Percentiles rank a stretch among this genome's conserved stretches.
These are phyloP conservation scores for Arabidopsis lyrata DNA, from an alignment of 441 rosid genomes.

Conservation along the genomic window DNA sequence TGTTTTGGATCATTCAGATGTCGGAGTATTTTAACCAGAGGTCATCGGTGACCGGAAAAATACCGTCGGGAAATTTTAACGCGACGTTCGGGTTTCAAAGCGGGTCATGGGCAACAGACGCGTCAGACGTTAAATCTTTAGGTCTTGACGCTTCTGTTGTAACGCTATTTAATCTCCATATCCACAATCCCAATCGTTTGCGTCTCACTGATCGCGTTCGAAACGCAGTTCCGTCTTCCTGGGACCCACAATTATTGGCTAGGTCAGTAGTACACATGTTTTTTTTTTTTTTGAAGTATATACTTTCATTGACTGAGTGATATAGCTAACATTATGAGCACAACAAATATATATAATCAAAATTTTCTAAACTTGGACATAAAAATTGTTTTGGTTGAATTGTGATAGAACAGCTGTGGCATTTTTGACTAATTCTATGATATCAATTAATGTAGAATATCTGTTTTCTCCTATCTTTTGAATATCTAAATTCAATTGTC, in stretches of 20 bases:
- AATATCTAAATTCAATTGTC: slow-evolving; percentile 27
- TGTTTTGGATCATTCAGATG: slow-evolving; percentile 57
- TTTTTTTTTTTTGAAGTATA: too few species aligned
- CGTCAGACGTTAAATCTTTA: slow-evolving; percentile 62
- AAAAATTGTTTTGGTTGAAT: slow-evolving; percentile 25
- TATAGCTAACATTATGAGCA: slow-evolving; percentile 10
- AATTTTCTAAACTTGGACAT: neutral
- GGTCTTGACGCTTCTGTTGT: slow-evolving; percentile 80
- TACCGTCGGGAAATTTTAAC: slow-evolving; percentile 85
- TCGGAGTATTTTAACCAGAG: slow-evolving; percentile 79
- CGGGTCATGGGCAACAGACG: slow-evolving; percentile 80
- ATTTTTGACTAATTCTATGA: slow-evolving; percentile 39
- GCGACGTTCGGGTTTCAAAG: slow-evolving; percentile 74
- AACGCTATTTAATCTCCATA: slow-evolving; percentile 59
- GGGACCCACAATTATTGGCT: slow-evolving; percentile 83
- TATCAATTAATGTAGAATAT: slow-evolving; percentile 19
- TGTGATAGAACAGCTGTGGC: slow-evolving; percentile 18
- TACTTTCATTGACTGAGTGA: neutral
- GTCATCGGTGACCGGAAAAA: slow-evolving; percentile 69
- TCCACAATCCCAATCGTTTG: slow-evolving; percentile 76
- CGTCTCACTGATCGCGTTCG: slow-evolving; percentile 67
- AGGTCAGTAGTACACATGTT: slow-evolving; percentile 51
- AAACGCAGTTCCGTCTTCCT: slow-evolving; percentile 72
- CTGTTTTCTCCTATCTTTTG: neutral
- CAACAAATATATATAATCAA: neutral